phyloP scores from a whole-genome alignment of 163 green algal genomes.

The Chloroidium sp. region DNA sequence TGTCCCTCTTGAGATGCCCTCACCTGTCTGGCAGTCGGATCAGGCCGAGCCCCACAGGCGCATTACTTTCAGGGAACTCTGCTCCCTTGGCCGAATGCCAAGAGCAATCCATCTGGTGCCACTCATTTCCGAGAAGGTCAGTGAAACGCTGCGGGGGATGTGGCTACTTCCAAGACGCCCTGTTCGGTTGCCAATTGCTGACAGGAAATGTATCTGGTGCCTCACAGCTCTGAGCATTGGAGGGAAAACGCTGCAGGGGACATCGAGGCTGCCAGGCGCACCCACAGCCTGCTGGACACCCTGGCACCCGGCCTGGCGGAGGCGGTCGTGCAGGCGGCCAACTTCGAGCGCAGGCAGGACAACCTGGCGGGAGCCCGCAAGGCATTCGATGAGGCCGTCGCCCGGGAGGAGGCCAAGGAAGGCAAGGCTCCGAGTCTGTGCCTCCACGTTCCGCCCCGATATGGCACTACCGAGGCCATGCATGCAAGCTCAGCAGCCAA shows the following conservation, averaged over 20 bases:
- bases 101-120: too few species aligned
- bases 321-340: constrained; percentile 40
- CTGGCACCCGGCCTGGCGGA: constrained; percentile 45
- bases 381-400: not conserved
- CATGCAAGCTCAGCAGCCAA: too few species aligned
- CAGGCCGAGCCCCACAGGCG: too few species aligned
- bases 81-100: too few species aligned
- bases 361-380: constrained; percentile 25
- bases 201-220: not conserved
- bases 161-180: not conserved
- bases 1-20: too few species aligned
- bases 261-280: not conserved
- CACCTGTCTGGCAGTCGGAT: too few species aligned
- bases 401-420: not conserved
- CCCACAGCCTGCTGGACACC: constrained; percentile 1
- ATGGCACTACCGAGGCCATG: too few species aligned
- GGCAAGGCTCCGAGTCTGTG: not conserved
- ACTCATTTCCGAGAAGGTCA: not conserved
- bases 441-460: too few species aligned
- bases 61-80: too few species aligned
- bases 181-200: not conserved
- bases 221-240: not conserved
- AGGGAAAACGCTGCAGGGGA: not conserved
- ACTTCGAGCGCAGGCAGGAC: constrained; percentile 68
- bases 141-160: not conserved